phyloP scores from a whole-genome alignment of 1,284 basidiomycete species.

The Filobasidium uniguttulatum region DNA sequence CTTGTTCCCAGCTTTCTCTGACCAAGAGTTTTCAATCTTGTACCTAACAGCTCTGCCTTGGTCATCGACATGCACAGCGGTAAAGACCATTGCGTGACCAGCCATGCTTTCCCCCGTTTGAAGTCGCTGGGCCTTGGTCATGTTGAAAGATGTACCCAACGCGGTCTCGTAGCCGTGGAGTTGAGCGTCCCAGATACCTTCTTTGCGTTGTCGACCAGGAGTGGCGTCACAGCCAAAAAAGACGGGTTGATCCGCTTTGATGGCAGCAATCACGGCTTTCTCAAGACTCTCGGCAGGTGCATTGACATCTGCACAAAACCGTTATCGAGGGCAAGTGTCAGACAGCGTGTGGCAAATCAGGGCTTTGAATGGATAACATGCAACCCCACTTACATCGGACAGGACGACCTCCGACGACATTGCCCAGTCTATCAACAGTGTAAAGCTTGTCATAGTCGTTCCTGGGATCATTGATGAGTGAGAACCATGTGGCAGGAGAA shows the following conservation, averaged over 20 bases:
- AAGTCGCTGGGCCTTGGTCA: constrained; percentile 73
- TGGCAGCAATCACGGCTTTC: constrained; percentile 60
- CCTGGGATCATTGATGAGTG: constrained; percentile 87
- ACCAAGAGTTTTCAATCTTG: constrained; percentile 95
- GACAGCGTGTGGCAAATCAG: not conserved
- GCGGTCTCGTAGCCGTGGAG: constrained; percentile 62
- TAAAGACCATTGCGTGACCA: constrained; percentile 57
- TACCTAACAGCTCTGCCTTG: constrained; percentile 66
- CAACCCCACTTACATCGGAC: constrained; percentile 53
- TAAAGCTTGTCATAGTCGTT: constrained; percentile 73
- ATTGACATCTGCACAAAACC: constrained; percentile 58
- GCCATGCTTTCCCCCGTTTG: constrained; percentile 14
- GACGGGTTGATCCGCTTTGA: constrained; percentile 79
- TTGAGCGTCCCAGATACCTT: constrained; percentile 73
- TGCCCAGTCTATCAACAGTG: constrained; percentile 82
- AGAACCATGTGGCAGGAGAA: constrained; percentile 53
- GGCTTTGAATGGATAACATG: not conserved
- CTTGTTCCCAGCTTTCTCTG: constrained; percentile 60
- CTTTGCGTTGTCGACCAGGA: constrained; percentile 53
- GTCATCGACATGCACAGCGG: constrained; percentile 69
- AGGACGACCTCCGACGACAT: constrained; percentile 70
- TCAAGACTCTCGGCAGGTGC: constrained; percentile 69
- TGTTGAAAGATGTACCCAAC: constrained; percentile 46
- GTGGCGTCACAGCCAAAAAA: constrained; percentile 75
- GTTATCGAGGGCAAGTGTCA: constrained; percentile 2